Percentiles rank a stretch among this genome's conserved stretches.
Conservation (phyloP, 139 green algal species). For the Volvox africanus region DNA sequence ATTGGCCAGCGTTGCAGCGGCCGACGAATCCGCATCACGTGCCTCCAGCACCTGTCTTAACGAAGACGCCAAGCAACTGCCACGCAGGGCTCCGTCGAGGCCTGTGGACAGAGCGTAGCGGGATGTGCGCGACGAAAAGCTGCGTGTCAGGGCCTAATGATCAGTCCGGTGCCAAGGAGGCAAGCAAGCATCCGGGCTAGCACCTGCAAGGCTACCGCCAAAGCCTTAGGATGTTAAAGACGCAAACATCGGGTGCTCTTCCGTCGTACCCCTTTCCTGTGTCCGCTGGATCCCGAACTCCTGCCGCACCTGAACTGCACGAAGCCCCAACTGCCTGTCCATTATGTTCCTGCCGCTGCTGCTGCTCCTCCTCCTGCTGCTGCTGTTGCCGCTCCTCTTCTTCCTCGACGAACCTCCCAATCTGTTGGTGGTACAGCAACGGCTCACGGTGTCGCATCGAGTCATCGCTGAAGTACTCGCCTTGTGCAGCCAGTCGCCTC, state of each 20-base stretch:
- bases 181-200: too few relatives aligned
- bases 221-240: too few relatives aligned
- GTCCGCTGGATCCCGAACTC: too few relatives aligned
- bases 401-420: conserved; percentile 57
- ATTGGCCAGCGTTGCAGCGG: too few relatives aligned
- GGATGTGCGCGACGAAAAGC: too few relatives aligned
- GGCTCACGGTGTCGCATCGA: conserved; percentile 77
- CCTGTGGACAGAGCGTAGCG: too few relatives aligned
- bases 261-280: too few relatives aligned
- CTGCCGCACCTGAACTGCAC: too few relatives aligned
- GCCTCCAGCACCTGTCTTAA: conserved; percentile 39
- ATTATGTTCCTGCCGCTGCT: conserved; percentile 2
- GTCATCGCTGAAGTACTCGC: conserved; percentile 80
- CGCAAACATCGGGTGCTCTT: too few relatives aligned
- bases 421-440: conserved; percentile 79
- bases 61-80: conserved; percentile 45
- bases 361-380: neutral
- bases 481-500: conserved; percentile 58
- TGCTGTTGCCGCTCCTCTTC: conserved; percentile 23
- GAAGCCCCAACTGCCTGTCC: neutral
- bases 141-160: too few relatives aligned
- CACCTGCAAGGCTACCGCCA: too few relatives aligned
- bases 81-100: neutral
- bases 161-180: too few relatives aligned
- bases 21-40: neutral